Percentiles rank a stretch among this genome's conserved stretches.
These are phyloP conservation scores for Thyridium curvatum DNA, from an alignment of 2,329 filamentous ascomycete species.

Conservation along the genomic window DNA sequence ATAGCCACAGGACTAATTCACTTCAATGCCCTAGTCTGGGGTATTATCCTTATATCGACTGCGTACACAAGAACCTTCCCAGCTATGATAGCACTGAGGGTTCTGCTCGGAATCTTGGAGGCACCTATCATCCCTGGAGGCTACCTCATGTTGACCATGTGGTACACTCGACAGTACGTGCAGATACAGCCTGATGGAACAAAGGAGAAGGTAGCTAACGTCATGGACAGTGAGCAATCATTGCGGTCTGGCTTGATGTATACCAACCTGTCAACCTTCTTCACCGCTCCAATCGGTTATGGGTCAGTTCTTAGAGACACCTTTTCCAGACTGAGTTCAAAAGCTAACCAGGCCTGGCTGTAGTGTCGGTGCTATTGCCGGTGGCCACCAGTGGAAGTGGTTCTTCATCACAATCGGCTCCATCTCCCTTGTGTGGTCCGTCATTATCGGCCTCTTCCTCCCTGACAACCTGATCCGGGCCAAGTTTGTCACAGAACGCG, in stretches of 20 bases:
- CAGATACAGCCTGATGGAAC: too few relatives aligned
- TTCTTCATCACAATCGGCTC: constrained; percentile 12
- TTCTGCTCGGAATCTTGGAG: constrained; percentile 22
- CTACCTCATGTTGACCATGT: constrained; percentile 21
- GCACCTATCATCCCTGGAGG: constrained; percentile 21
- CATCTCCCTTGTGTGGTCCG: constrained; percentile 23
- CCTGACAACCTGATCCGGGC: constrained; percentile 58
- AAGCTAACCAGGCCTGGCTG: too few relatives aligned
- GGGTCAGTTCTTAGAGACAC: too few relatives aligned
- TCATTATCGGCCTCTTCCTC: too few relatives aligned
- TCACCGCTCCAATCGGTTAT: too few relatives aligned
- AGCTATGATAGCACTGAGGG: constrained; percentile 16
- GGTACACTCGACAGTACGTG: constrained; percentile 14
- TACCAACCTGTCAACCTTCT: too few relatives aligned
- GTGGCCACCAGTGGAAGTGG: constrained; percentile 17
- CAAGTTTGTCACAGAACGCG: constrained; percentile 50
- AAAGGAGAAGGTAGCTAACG: too few relatives aligned
- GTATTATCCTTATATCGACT: constrained; percentile 17
- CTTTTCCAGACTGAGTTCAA: too few relatives aligned
- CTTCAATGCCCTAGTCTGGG: constrained; percentile 12
- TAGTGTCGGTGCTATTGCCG: too few relatives aligned
- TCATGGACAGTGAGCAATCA: too few relatives aligned
- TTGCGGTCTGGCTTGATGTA: too few relatives aligned
- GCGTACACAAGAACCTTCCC: constrained; percentile 19
- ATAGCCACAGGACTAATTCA: too few relatives aligned